Evolutionary conservation across 2,329 filamentous ascomycete species (phyloP), one percentile per base, ranked within the genome.

Genomic region (Microsporum canis): DNA sequence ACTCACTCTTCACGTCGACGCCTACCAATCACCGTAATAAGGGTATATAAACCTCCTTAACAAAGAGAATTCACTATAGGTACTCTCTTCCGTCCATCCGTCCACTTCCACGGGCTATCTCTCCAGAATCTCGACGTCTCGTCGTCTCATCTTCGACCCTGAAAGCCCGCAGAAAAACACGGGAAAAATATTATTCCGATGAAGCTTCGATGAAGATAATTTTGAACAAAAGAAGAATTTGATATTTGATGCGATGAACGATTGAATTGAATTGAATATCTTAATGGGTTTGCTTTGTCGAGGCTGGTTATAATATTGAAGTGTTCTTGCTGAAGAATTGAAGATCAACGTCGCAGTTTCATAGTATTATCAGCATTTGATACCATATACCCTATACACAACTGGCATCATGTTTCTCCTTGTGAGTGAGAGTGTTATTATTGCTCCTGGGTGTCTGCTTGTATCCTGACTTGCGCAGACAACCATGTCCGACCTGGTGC

Each of bases 401-500:
- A 29, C 23, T 4, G 27, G 17, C 23, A 29, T 38, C 60, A 80
- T 80, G 78, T 80, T 80, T 66, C 79, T 80, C 61, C 74, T 80
- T 60, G 78, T 80, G 67, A 68, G 77, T 41, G 53, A 43, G 39
- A 49, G 43, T 14, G 8, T 60, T 60, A 56, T 64, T 63, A n/a
- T 17, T 36, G n/a, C 53, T 57, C 8, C 12, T 23, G 27, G 31
- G 14, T 34, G 23, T 7, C 31, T 29, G 12, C 27, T 31, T 53
- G 17, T 5, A 53, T 53, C 7, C 31, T 33, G 10, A 47, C 43
- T 5, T 27, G 33, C 14, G 4, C 65, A 96, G 94, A 94, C 91
- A 49, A 96, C 94, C 67, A 86, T 99, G 68, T 87, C 91, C 68
- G 94, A 99, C 78, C 82, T 99, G 68, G 90, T 99, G 67, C 89